Conservation (phyloP, 2,329 filamentous ascomycete genomes). For the Ceratocystis cubensis region DNA sequence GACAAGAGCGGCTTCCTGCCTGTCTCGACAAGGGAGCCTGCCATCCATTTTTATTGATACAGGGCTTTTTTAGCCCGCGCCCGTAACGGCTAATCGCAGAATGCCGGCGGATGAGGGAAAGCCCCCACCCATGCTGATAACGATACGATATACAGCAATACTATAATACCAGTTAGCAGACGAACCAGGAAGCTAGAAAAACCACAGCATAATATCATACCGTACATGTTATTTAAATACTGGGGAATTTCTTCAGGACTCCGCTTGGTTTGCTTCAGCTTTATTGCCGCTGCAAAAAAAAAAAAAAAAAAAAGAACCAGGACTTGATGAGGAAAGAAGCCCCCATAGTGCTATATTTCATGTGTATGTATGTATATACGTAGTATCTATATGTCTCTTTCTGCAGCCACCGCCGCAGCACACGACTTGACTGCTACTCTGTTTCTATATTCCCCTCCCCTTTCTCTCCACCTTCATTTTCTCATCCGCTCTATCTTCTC, state of each 20-base stretch:
- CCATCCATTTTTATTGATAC: not conserved
- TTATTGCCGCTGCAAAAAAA: no score
- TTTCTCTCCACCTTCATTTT: no score
- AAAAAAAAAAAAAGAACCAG: no score
- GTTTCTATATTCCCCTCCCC: not conserved
- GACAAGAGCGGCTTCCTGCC: not conserved
- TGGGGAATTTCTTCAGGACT: no score
- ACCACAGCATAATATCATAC: no score
- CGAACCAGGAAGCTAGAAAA: no score
- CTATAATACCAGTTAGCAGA: no score
- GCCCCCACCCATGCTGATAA: not conserved
- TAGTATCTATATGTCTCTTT: not conserved
- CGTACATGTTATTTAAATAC: no score
- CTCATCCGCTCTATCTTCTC: no score
- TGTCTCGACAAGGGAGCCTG: not conserved
- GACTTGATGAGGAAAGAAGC: not conserved
- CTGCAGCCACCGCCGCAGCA: not conserved
- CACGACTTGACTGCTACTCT: not conserved
- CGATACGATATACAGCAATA: not conserved
- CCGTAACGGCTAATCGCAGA: not conserved
- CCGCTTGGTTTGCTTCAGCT: no score
- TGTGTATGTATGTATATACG: not conserved
- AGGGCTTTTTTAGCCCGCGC: not conserved
- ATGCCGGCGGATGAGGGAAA: slow-evolving; percentile 3
- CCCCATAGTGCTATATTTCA: not conserved